Conservation (phyloP, 768 basidiomycete species). For the Megacollybia marginata region DNA sequence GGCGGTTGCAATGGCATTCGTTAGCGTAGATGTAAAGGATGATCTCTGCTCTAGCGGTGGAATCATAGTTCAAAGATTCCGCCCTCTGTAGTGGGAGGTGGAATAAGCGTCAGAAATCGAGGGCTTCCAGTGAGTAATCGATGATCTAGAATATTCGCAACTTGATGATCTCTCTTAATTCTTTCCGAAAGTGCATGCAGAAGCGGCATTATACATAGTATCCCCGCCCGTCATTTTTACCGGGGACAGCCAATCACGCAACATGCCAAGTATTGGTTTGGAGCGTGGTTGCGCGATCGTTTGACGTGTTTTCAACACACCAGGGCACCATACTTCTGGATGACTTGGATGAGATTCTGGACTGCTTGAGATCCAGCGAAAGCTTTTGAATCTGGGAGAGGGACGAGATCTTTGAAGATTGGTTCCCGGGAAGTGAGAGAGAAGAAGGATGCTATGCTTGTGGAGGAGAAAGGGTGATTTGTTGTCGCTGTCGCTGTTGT, state of each 20-base stretch:
- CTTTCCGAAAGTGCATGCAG: conserved; percentile 57
- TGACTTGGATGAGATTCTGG: conserved; percentile 44
- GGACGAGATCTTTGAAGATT: conserved; percentile 43
- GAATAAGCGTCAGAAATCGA: too few species aligned
- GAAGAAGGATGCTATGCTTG: conserved; percentile 45
- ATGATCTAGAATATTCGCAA: conserved; percentile 47
- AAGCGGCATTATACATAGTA: conserved; percentile 81
- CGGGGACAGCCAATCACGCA: conserved; percentile 73
- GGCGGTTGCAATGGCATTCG: too few species aligned
- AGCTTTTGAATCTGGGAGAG: conserved; percentile 47
- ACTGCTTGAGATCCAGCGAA: conserved; percentile 71
- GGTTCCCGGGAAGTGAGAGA: conserved; percentile 18
- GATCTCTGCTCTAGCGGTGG: too few species aligned
- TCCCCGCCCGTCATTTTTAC: conserved; percentile 53
- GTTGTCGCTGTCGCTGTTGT: conserved; percentile 19
- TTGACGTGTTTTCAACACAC: conserved; percentile 58
- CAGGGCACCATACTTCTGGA: conserved; percentile 51
- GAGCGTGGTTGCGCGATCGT: conserved; percentile 78
- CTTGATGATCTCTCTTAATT: too few species aligned
- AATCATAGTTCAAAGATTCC: too few species aligned
- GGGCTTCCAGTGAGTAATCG: conserved; percentile 67
- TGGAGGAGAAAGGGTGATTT: conserved; percentile 64
- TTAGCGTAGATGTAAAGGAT: too few species aligned
- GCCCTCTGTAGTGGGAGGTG: too few species aligned
- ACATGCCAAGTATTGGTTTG: conserved; percentile 81